Conservation (phyloP, 75 land plant species). For the Sequoiadendron giganteum region DNA sequence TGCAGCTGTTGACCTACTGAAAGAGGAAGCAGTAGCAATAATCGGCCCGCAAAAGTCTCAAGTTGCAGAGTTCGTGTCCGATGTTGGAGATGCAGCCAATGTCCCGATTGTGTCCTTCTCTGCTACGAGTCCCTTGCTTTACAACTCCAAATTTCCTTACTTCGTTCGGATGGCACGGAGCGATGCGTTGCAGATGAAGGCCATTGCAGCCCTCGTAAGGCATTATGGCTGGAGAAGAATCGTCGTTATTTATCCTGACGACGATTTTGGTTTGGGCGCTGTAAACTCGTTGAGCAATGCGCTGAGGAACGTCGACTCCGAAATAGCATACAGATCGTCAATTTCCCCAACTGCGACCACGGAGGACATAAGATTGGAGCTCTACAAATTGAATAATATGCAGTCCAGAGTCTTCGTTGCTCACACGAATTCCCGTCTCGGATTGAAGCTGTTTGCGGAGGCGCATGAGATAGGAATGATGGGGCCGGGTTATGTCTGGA, state of each 20-base stretch:
- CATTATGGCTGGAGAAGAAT: conserved; percentile 35
- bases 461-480: conserved; percentile 42
- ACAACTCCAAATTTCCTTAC: conserved; percentile 20
- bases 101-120: conserved; percentile 43
- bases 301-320: background rate
- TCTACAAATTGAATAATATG: background rate
- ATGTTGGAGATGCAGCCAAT: conserved; percentile 24
- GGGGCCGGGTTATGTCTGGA: conserved; percentile 41
- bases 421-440: conserved; percentile 17
- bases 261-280: conserved; percentile 20
- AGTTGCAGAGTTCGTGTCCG: conserved; percentile 23
- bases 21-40: conserved; percentile 31
- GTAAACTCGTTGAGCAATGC: conserved; percentile 13
- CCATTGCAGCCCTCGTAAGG: conserved; percentile 27
- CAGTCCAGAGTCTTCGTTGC: conserved; percentile 29
- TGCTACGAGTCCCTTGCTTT: conserved; percentile 30
- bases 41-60: conserved; percentile 33
- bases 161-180: conserved; percentile 28
- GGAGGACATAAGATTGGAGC: background rate
- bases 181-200: conserved; percentile 31
- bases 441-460: conserved; percentile 15
- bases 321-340: background rate
- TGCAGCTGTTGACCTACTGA: conserved; percentile 29
- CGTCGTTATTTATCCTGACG: conserved; percentile 24
- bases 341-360: background rate